phyloP scores from a whole-genome alignment of 192 early-diverging fungal genomes.

The Linnemannia elongata region DNA sequence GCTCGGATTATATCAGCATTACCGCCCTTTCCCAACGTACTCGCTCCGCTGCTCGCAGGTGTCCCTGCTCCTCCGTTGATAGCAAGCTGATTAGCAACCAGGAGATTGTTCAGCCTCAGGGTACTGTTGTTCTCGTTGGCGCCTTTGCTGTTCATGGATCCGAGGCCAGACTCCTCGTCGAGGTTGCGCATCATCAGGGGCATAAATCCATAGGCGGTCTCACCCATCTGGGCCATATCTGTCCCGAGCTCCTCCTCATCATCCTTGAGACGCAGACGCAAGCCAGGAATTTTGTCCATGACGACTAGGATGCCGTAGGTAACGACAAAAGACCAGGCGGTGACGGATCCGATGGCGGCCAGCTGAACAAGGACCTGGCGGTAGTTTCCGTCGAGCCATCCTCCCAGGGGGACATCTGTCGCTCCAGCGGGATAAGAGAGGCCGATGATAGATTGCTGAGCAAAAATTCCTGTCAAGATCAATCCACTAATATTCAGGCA shows the following conservation, averaged over 20 bases:
- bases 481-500: conserved; percentile 70
- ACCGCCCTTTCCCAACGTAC: conserved; percentile 7
- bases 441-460: conserved; percentile 74
- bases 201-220: conserved; percentile 71
- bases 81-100: not conserved
- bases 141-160: not conserved
- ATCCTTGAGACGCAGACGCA: conserved; percentile 82
- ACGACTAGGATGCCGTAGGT: conserved; percentile 79
- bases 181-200: conserved; percentile 24
- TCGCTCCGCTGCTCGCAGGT: conserved; percentile 9
- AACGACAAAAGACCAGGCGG: conserved; percentile 82
- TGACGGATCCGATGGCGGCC: conserved; percentile 76
- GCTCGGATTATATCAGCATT: not conserved
- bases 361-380: conserved; percentile 86
- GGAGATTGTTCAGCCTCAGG: not conserved
- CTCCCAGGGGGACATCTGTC: conserved; percentile 68
- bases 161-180: conserved; percentile 31
- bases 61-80: not conserved
- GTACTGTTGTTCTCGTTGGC: conserved; percentile 10
- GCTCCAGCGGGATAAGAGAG: conserved; percentile 70
- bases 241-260: conserved; percentile 80
- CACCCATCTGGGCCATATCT: conserved; percentile 90
- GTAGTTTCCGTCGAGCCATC: conserved; percentile 87
- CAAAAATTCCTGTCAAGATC: conserved; percentile 90
- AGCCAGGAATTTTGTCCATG: conserved; percentile 81